Evolutionary conservation across 305 asterid genomes (phyloP), one percentile per base, ranked within the genome.

Genomic region (Nicotiana rustica): DNA sequence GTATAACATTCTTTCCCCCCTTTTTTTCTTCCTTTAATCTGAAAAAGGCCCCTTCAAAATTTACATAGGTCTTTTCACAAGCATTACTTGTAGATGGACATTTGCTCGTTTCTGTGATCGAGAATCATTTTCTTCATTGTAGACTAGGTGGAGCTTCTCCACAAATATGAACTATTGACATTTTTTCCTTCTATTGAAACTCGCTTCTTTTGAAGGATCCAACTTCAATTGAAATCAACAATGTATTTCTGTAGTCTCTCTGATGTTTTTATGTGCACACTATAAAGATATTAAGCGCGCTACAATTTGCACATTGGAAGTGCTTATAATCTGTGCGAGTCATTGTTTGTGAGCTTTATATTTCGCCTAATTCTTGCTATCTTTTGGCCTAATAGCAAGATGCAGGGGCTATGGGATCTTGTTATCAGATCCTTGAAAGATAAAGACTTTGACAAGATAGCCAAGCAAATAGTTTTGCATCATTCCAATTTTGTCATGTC

Each of bases 61-160:
- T 17, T 79, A 17, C 8, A 57, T 49, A 78, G 77, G 84, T 80
- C 73, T 78, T 75, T 81, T 70, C 83, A 79, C 80, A 79, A 78
- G 87, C 79, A 77, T 85, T 83, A 86, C 84, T 49, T 90, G 90
- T 90, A 86, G 87, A 89, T 90, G 84, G 86, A 88, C 89, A 84
- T 71, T 14, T 67, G n/a, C 52, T 47, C 41, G 66, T 76, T 73
- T 47, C 78, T 75, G 82, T 69, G 49, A 80, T 82, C 67, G 52
- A 86, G 47, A 49, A 73, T 85, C 84, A 82, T 60, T 85, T 78
- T 80, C 82, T 87, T 70, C 73, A 67, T 80, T 64, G 78, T 80
- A 83, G 86, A 69, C 82, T 79, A 82, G 80, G 68, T 77, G 86
- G 84, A 77, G 29, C 81, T 64, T 65, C 78, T 78, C 78, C 79